These are phyloP conservation scores for Scolecobasidium constrictum DNA, from an alignment of 2,329 filamentous ascomycete genomes.

Conservation along the genomic window DNA sequence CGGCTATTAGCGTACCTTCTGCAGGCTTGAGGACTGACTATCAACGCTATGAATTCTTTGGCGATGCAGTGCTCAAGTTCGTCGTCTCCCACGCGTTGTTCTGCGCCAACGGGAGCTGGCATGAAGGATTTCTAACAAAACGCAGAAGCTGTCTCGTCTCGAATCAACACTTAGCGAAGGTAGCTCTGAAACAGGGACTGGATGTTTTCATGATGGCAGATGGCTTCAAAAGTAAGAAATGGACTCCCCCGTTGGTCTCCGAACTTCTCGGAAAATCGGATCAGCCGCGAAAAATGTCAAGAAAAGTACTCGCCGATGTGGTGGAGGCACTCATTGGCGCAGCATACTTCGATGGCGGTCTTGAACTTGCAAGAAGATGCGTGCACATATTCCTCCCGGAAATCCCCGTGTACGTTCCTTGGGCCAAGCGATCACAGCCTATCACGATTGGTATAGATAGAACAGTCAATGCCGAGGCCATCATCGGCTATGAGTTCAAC, in stretches of 20 bases:
- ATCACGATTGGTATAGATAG: constrained; percentile 11
- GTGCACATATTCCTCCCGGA: constrained; percentile 57
- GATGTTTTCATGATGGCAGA: constrained; percentile 62
- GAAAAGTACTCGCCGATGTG: constrained; percentile 77
- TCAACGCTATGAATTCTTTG: constrained; percentile 75
- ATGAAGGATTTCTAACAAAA: constrained; percentile 63
- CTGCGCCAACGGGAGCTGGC: constrained; percentile 50
- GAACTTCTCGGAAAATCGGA: constrained; percentile 24
- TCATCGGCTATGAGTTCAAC: constrained; percentile 62
- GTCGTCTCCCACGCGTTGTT: constrained; percentile 56
- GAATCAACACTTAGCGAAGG: constrained; percentile 60
- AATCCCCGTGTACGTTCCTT: constrained; percentile 17
- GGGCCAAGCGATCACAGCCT: background rate
- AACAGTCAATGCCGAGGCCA: too few relatives aligned
- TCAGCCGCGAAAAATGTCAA: constrained; percentile 39
- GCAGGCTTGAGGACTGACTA: constrained; percentile 57
- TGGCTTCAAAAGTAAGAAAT: constrained; percentile 57
- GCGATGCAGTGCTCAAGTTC: constrained; percentile 74
- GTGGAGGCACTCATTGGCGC: constrained; percentile 78
- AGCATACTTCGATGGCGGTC: constrained; percentile 57
- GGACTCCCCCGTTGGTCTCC: constrained; percentile 53
- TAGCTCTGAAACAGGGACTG: constrained; percentile 52
- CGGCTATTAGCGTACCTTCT: constrained; percentile 58
- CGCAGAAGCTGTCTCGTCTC: constrained; percentile 61
- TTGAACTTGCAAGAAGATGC: constrained; percentile 52